A percentile compares a stretch with the other conserved stretches of the same genome.
These are phyloP conservation scores for Xanthoconium separans DNA, from an alignment of 1,284 basidiomycete species.

Conservation along the genomic window DNA sequence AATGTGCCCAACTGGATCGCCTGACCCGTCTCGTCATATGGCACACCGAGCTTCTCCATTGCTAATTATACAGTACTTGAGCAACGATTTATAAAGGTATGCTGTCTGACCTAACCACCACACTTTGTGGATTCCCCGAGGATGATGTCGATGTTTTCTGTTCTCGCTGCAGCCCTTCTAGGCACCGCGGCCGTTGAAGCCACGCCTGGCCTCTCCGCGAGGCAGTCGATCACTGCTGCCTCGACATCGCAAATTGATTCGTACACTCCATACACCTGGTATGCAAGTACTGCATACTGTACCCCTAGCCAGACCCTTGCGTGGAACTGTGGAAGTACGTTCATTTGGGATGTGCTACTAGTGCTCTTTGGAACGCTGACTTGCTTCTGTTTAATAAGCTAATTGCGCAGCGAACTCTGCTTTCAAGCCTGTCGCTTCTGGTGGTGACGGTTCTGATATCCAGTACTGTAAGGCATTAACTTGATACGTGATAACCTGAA, in stretches of 20 bases:
- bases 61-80: conserved; percentile 7
- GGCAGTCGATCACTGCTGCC: conserved; percentile 43
- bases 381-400: conserved; percentile 30
- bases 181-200: conserved; percentile 17
- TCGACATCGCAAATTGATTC: conserved; percentile 41
- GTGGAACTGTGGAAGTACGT: conserved; percentile 63
- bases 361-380: neutral
- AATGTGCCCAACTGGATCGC: neutral
- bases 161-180: conserved; percentile 18
- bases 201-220: conserved; percentile 24
- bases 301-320: conserved; percentile 40
- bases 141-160: conserved; percentile 16
- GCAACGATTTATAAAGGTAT: neutral
- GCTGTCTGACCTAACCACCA: neutral
- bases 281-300: conserved; percentile 60
- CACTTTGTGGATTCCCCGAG: neutral
- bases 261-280: conserved; percentile 56
- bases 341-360: neutral
- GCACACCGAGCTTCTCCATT: conserved; percentile 1
- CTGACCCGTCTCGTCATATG: conserved; percentile 10
- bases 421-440: conserved; percentile 60
- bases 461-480: conserved; percentile 47
- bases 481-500: neutral
- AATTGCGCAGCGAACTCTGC: conserved; percentile 55
- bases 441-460: conserved; percentile 52